Base-by-base conservation (phyloP, 2,329 filamentous ascomycete genomes). In the Metarhizium humberi region DNA sequence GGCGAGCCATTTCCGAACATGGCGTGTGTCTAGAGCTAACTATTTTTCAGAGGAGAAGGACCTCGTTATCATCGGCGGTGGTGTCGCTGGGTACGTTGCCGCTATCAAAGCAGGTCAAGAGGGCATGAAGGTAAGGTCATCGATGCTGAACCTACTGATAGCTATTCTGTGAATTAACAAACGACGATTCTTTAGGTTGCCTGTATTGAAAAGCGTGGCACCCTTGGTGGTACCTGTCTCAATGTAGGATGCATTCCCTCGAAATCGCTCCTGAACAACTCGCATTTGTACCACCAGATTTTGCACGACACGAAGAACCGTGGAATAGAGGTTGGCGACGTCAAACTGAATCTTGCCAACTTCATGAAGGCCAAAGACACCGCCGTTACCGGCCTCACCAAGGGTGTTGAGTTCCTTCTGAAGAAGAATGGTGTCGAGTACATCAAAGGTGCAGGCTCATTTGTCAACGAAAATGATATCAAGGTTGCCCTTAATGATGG, bases 381-480 rank as follows among this genome's bases (percentile, higher is more conserved):
- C 40, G 95, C 94, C 53, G 94, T 99, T 60, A 74, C 78, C 45
- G 85, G 91, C 51, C 78, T 99, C 63, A 99, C 94, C 62, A 97
- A 97, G 80, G 94, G 94, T 72, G 88, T 99, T 62, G 94, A 99
- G 75, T 99, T 92, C 72, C 80, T 99, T 60, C 87, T 99, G 77
- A 97, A 97, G 86, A 97, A 99, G 83, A 99, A 99, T 78, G 90
- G 90, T 61, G 94, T 96, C 63, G 91, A 97, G 71, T 99, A 97
- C 75, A 81, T 97, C 77, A 96, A 96, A 80, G 94, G 94, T 64
- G 85, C 90, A 52, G 92, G 87, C 63, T 81, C 89, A 50, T 95
- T 97, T 70, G 81, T 86, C 66, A 89, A 89, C 71, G 89, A 95
- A 75, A 84, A 96, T 76, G 92, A 94, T 66, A 76, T 99, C 74